Base-by-base conservation (phyloP, 495 filamentous ascomycete species). In the Mycothermus thermophilus region DNA sequence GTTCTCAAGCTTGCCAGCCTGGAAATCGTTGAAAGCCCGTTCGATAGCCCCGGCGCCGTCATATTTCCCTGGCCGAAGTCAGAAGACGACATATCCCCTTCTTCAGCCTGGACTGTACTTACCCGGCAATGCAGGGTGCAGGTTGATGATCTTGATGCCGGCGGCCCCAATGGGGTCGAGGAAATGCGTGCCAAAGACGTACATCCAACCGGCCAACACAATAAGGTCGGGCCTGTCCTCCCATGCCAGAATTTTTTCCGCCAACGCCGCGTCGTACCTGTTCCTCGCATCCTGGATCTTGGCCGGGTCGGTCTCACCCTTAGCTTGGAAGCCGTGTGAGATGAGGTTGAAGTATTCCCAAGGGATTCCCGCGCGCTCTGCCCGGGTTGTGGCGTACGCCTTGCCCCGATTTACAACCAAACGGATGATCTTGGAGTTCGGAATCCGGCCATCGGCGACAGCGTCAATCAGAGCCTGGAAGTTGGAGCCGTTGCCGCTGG, bases 381-480 rank as follows among this genome's bases (percentile, higher is more conserved):
- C 88, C 30, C 87, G 76, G 32, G 67, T 70, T 26, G 83, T 75
- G 19, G 87, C 87, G 46, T 73, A 83, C 24, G 84, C 88, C 38
- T 74, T 65, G 53, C 78, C 79, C 40, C 79, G 73, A 63, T 94
- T 95, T 29, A 79, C 84, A 19, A 92, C 71, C 6, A 94, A 80
- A 27, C 79, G 77, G 20, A 79, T 55, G 43, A 95, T 82, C 20
- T 59, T 64, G 25, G 74, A 59, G 41, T 69, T 53, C 37, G 79
- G 71, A 35, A 83, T 68, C 6, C 56, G 47, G 14, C 60, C 57
- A 12, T 63, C 55, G 21, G 59, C 55, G 30, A 71, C 62, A 30
- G 79, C 77, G 57, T 93, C 79, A 48, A 94, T 90, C 25, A 94
- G 69, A 21, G 85, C 85, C 63, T 93, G 85, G 16, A 96, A 74